A percentile compares a stretch with the other conserved stretches of the same genome.
Evolutionary conservation across 371 early-diverging fungal genomes (phyloP).

Genomic region (Mucor plumbeus): DNA sequence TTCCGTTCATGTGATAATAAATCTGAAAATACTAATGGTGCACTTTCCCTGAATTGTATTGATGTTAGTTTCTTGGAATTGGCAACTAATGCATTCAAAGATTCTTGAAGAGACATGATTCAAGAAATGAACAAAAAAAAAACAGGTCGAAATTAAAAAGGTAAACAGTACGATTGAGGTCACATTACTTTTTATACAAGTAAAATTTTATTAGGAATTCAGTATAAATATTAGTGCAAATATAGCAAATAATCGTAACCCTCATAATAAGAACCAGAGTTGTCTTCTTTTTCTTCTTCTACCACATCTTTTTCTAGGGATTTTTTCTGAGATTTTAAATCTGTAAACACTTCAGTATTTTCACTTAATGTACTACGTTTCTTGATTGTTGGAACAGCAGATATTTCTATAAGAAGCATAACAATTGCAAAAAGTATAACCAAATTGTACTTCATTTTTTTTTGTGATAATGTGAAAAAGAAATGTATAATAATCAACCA

Average conservation of each 20-base stretch:
- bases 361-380: background rate
- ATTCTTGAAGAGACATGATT: too few relatives aligned
- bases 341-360: background rate
- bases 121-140: too few relatives aligned
- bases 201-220: too few relatives aligned
- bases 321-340: background rate
- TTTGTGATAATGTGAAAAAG: background rate
- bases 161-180: too few relatives aligned
- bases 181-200: too few relatives aligned
- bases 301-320: background rate
- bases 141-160: too few relatives aligned
- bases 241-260: background rate
- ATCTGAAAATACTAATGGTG: background rate
- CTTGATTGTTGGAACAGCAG: background rate
- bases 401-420: background rate
- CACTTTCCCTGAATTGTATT: too few relatives aligned
- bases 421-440: background rate
- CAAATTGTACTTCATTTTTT: background rate
- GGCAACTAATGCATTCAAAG: too few relatives aligned
- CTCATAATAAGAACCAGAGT: background rate
- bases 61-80: too few relatives aligned
- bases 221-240: too few relatives aligned
- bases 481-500: background rate
- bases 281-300: background rate
- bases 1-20: background rate